Percentiles rank a stretch among this genome's conserved stretches.
Conservation (phyloP, 805 yeast genomes). For the Candida michaelii region DNA sequence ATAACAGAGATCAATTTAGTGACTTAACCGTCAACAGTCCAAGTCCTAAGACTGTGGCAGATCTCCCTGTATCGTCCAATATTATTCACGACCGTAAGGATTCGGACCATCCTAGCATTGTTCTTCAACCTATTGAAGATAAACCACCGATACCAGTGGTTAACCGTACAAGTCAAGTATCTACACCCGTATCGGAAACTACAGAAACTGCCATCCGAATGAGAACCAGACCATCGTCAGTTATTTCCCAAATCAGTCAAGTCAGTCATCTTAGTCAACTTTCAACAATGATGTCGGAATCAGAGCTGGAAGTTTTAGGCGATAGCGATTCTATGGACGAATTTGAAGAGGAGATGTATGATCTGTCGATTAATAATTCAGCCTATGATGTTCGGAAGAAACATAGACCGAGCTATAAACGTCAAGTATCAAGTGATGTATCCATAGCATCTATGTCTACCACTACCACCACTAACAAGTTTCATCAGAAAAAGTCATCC, state of each 20-base stretch:
- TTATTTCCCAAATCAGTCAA: slow-evolving; percentile 41
- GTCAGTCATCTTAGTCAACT: slow-evolving; percentile 41
- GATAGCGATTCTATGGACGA: slow-evolving; percentile 37
- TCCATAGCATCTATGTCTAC: slow-evolving; percentile 34
- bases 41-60: slow-evolving; percentile 17
- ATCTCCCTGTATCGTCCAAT: neutral
- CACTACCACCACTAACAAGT: slow-evolving; percentile 21
- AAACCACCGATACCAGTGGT: neutral
- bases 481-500: slow-evolving; percentile 25
- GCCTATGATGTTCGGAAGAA: slow-evolving; percentile 9
- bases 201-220: slow-evolving; percentile 4
- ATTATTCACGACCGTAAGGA: slow-evolving; percentile 1
- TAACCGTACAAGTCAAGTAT: neutral
- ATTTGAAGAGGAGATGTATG: slow-evolving; percentile 37
- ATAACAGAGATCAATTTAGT: slow-evolving; percentile 11
- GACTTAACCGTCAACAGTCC: slow-evolving; percentile 15
- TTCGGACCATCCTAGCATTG: slow-evolving; percentile 4
- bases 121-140: neutral
- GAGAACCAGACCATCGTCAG: slow-evolving; percentile 39
- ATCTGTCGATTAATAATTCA: slow-evolving; percentile 37
- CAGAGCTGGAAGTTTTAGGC: slow-evolving; percentile 39
- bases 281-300: slow-evolving; percentile 43
- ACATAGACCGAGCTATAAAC: slow-evolving; percentile 30
- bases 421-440: slow-evolving; percentile 36
- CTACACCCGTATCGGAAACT: neutral